Evolutionary conservation across 2,329 filamentous ascomycete species (phyloP).

Genomic region (Alternaria sp.): DNA sequence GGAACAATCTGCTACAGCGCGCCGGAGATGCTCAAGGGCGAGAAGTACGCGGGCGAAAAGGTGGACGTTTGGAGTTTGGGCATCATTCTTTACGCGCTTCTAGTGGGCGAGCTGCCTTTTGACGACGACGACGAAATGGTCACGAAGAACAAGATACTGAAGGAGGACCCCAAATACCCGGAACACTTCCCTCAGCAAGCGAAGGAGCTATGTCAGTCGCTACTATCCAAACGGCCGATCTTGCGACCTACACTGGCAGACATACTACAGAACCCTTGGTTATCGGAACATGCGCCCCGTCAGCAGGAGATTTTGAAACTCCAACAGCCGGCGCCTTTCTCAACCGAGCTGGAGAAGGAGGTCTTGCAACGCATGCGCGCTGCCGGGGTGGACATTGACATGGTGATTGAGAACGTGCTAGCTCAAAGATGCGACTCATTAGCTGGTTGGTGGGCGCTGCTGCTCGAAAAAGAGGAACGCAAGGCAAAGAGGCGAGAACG

Average conservation of each 20-base stretch:
- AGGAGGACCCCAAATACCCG: slow-evolving; percentile 84
- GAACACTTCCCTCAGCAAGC: slow-evolving; percentile 80
- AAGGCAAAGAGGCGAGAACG: slow-evolving; percentile 81
- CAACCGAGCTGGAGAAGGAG: slow-evolving; percentile 86
- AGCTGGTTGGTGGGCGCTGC: slow-evolving; percentile 93
- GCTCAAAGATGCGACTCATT: slow-evolving; percentile 88
- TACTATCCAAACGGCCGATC: slow-evolving; percentile 91
- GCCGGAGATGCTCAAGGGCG: slow-evolving; percentile 96
- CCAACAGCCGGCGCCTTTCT: slow-evolving; percentile 80
- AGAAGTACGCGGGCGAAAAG: slow-evolving; percentile 97
- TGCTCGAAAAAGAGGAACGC: slow-evolving; percentile 92
- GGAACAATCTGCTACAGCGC: slow-evolving; percentile 98
- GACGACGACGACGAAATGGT: slow-evolving; percentile 93
- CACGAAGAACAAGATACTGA: slow-evolving; percentile 84
- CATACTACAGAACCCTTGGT: slow-evolving; percentile 85
- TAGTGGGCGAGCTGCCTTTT: slow-evolving; percentile 88
- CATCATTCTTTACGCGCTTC: slow-evolving; percentile 81
- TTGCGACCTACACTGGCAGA: slow-evolving; percentile 82
- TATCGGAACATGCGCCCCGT: slow-evolving; percentile 82
- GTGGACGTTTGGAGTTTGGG: slow-evolving; percentile 95
- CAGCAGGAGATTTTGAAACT: slow-evolving; percentile 90
- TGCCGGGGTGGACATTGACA: slow-evolving; percentile 91
- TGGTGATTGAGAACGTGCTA: slow-evolving; percentile 91
- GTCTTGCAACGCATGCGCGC: slow-evolving; percentile 91
- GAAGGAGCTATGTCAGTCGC: slow-evolving; percentile 73